These are phyloP conservation scores for Bonnemaisonia californica DNA, from an alignment of 31 red algal genomes.

Conservation along the genomic window DNA sequence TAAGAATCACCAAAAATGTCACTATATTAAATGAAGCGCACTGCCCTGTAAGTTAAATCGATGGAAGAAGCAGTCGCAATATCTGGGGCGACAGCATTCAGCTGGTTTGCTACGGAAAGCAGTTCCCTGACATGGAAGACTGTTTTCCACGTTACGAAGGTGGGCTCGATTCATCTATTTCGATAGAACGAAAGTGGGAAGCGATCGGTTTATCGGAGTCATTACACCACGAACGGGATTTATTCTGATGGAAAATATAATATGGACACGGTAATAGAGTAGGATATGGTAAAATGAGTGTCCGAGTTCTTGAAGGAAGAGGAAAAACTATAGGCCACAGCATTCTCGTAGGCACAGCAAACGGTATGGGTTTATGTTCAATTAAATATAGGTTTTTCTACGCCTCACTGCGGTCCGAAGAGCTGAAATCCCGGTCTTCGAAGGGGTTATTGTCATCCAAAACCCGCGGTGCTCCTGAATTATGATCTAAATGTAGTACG, in stretches of 20 bases:
- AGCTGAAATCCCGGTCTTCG: background rate
- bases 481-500: no score
- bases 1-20: no score
- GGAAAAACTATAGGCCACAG: constrained; percentile 15
- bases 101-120: no score
- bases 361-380: constrained; percentile 31
- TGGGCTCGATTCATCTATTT: no score
- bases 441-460: constrained; percentile 31
- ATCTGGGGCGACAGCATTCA: no score
- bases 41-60: no score
- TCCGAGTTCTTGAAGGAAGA: background rate
- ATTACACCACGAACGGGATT: constrained; percentile 22
- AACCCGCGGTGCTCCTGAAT: constrained; percentile 11
- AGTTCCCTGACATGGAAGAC: no score
- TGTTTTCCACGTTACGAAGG: no score
- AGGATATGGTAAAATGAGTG: constrained; percentile 18
- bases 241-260: constrained; percentile 23
- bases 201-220: no score
- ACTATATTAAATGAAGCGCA: no score
- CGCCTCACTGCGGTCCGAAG: background rate
- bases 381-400: constrained; percentile 29
- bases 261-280: constrained; percentile 4
- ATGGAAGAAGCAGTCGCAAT: no score
- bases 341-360: constrained; percentile 28
- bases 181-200: no score